phyloP scores from a whole-genome alignment of 2,329 filamentous ascomycete species.

The Cercospora zeina region DNA sequence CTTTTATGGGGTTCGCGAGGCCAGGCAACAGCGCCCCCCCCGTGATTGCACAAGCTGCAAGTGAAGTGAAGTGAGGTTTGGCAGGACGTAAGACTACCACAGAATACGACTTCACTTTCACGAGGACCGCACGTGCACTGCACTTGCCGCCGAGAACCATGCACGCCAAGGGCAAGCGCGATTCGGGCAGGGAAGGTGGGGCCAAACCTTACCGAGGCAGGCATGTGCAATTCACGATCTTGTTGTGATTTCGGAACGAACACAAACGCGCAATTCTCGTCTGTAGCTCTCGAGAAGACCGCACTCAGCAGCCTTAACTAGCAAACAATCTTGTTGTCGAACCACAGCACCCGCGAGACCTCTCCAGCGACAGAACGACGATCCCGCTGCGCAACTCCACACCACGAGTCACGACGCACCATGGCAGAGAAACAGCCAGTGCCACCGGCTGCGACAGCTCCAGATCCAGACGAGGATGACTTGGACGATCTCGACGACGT shows the following conservation, averaged over 20 bases:
- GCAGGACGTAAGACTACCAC: not conserved
- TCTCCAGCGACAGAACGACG: not conserved
- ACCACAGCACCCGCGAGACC: not conserved
- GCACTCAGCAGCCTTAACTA: not conserved
- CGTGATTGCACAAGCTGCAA: not conserved
- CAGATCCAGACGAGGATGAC: conserved; percentile 91
- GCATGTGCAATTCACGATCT: conserved; percentile 15
- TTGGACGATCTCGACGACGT: conserved; percentile 92
- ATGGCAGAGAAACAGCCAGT: conserved; percentile 37
- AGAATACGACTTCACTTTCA: conserved; percentile 2
- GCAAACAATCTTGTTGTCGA: not conserved
- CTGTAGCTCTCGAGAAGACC: not conserved
- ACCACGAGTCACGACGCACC: conserved; percentile 11
- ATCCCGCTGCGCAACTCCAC: not conserved
- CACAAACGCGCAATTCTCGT: not conserved
- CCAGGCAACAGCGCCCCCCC: not conserved
- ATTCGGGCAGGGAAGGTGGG: conserved; percentile 9
- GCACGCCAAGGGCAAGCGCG: conserved; percentile 4
- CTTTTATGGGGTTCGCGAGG: not conserved
- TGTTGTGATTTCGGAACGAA: not conserved
- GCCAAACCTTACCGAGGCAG: conserved; percentile 19
- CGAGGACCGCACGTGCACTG: conserved; percentile 5
- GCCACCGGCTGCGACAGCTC: conserved; percentile 43
- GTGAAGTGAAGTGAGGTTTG: conserved; percentile 2
- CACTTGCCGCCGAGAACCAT: conserved; percentile 3